phyloP scores from a whole-genome alignment of 768 basidiomycete species.

The Leccinum fibrillosum region DNA sequence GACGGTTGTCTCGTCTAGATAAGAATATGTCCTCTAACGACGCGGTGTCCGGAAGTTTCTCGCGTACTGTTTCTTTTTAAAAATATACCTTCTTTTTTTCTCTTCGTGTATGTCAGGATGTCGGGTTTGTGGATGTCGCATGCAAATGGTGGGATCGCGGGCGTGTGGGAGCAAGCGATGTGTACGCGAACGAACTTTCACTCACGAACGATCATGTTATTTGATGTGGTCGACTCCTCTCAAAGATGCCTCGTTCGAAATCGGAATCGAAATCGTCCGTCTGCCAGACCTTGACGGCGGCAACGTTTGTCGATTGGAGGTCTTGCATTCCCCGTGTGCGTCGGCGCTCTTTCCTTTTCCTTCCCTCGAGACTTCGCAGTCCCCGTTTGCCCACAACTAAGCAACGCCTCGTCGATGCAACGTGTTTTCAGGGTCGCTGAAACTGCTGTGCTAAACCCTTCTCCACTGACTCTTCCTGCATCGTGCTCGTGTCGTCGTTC shows the following conservation, averaged over 20 bases:
- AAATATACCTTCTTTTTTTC: no score
- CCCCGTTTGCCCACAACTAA: neutral
- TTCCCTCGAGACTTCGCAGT: neutral
- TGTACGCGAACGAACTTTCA: neutral
- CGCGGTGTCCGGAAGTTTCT: neutral
- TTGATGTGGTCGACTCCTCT: neutral
- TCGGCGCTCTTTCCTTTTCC: neutral
- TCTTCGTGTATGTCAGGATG: neutral
- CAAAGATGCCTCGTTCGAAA: neutral
- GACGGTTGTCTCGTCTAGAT: neutral
- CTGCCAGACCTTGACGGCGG: neutral
- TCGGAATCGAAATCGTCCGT: neutral
- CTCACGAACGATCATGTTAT: neutral
- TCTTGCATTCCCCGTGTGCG: neutral
- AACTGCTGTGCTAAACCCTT: neutral
- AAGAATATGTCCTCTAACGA: neutral
- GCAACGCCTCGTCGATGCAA: conserved; percentile 24
- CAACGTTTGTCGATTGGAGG: neutral
- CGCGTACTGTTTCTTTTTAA: neutral
- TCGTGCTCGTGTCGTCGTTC: neutral
- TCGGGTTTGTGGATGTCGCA: neutral
- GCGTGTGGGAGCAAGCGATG: neutral
- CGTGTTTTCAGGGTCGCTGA: conserved; percentile 22
- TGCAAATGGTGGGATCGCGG: neutral
- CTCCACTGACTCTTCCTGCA: neutral